Conservation (phyloP, 306 rosid genomes). For the Astragalus glycyphyllos region DNA sequence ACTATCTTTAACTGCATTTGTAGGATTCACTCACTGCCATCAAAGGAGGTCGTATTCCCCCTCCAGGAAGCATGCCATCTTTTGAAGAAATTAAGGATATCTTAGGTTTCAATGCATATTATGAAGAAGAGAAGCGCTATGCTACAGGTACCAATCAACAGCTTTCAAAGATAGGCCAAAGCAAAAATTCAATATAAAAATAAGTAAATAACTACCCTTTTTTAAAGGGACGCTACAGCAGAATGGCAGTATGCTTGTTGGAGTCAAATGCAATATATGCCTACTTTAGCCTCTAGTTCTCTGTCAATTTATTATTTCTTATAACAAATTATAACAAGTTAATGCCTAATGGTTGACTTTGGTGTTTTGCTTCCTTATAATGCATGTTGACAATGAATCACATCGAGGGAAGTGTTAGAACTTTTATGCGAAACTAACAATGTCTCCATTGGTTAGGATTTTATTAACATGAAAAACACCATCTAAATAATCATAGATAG, state of each 20-base stretch:
- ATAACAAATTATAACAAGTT: neutral
- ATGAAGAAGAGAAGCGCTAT: constrained; percentile 93
- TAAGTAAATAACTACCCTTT: neutral
- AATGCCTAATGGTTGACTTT: constrained; percentile 15
- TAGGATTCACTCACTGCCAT: constrained; percentile 86
- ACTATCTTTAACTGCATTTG: constrained; percentile 39
- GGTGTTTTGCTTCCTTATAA: constrained; percentile 20
- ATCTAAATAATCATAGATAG: constrained; percentile 27
- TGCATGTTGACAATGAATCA: constrained; percentile 30
- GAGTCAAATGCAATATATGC: constrained; percentile 15
- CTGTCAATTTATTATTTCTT: constrained; percentile 20
- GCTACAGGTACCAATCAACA: constrained; percentile 53
- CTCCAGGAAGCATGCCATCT: constrained; percentile 95
- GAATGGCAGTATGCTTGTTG: constrained; percentile 34
- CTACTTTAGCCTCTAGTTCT: constrained; percentile 16
- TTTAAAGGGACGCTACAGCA: constrained; percentile 4
- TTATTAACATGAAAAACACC: neutral
- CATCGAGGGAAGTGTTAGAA: constrained; percentile 12
- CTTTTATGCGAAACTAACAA: constrained; percentile 19
- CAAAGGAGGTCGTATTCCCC: constrained; percentile 91
- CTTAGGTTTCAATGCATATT: constrained; percentile 83
- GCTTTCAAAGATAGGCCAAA: constrained; percentile 67
- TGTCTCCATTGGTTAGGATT: no score
- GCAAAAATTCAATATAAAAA: constrained; percentile 23
- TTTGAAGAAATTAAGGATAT: constrained; percentile 89